These are phyloP conservation scores for Ogataea methanolica DNA, from an alignment of 805 yeast species.

Conservation along the genomic window DNA sequence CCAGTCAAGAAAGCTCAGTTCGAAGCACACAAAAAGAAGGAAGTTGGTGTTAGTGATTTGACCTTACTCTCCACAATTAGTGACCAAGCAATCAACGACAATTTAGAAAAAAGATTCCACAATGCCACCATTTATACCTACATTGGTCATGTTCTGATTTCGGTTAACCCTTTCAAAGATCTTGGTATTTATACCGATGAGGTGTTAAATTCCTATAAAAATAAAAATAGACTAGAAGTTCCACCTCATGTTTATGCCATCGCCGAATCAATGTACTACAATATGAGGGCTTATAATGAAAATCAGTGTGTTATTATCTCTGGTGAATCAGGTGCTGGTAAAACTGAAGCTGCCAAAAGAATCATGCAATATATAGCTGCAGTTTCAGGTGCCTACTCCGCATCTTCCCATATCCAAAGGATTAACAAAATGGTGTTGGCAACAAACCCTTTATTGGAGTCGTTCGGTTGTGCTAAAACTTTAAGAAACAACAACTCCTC, in stretches of 20 bases:
- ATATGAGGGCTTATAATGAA: constrained; percentile 89
- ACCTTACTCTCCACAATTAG: constrained; percentile 84
- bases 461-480: constrained; percentile 93
- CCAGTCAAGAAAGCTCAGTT: constrained; percentile 84
- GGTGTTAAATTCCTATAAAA: constrained; percentile 70
- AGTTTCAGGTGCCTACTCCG: constrained; percentile 65
- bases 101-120: constrained; percentile 81
- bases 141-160: constrained; percentile 90
- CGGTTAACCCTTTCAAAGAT: constrained; percentile 95
- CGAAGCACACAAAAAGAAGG: constrained; percentile 83
- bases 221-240: constrained; percentile 90
- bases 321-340: constrained; percentile 98
- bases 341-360: constrained; percentile 96
- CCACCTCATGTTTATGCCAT: constrained; percentile 98
- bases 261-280: constrained; percentile 95
- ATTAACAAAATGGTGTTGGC: constrained; percentile 98
- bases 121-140: constrained; percentile 89
- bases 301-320: constrained; percentile 96
- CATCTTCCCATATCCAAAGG: constrained; percentile 67
- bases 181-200: constrained; percentile 89
- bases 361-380: constrained; percentile 96
- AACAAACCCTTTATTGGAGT: constrained; percentile 86
- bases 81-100: constrained; percentile 90
- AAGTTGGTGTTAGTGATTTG: constrained; percentile 96
- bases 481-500: constrained; percentile 85